Conservation (phyloP, 192 early-diverging fungal genomes). For the Linnemannia exigua region DNA sequence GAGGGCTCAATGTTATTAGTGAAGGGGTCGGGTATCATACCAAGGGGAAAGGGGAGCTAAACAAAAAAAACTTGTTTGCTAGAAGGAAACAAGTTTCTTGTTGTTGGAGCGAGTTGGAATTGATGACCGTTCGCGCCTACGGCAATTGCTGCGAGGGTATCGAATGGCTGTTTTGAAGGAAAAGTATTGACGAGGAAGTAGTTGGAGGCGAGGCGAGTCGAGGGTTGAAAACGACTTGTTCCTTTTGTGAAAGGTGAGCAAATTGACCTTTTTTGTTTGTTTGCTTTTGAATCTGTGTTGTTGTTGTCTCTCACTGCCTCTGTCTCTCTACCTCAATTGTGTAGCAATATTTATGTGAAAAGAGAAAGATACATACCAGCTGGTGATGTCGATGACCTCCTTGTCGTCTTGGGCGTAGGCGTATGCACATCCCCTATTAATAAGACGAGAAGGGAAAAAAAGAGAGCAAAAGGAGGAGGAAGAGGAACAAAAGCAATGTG, state of each 20-base stretch:
- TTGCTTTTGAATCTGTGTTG: too few species aligned
- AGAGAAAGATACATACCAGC: conserved; percentile 27
- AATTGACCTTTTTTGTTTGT: too few species aligned
- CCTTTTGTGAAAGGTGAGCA: too few species aligned
- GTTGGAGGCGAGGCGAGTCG: too few species aligned
- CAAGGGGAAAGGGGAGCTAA: neutral
- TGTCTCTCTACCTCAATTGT: neutral
- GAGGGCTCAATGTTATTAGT: neutral
- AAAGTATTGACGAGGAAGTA: too few species aligned
- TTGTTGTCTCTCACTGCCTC: too few species aligned
- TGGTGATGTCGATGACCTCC: conserved; percentile 50
- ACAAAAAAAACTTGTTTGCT: neutral
- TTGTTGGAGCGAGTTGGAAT: too few species aligned
- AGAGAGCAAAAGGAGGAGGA: neutral
- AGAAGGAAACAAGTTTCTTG: too few species aligned
- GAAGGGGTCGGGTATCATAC: neutral
- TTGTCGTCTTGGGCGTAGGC: conserved; percentile 49
- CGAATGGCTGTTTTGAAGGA: too few species aligned
- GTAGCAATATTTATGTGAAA: neutral
- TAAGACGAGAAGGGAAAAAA: neutral
- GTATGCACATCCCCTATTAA: conserved; percentile 43
- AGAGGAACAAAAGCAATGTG: neutral
- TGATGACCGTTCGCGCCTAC: too few species aligned
- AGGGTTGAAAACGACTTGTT: too few species aligned
- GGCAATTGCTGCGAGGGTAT: too few species aligned